These are phyloP conservation scores for Luffa aegyptiaca DNA, from an alignment of 306 rosid genomes.

Conservation along the genomic window DNA sequence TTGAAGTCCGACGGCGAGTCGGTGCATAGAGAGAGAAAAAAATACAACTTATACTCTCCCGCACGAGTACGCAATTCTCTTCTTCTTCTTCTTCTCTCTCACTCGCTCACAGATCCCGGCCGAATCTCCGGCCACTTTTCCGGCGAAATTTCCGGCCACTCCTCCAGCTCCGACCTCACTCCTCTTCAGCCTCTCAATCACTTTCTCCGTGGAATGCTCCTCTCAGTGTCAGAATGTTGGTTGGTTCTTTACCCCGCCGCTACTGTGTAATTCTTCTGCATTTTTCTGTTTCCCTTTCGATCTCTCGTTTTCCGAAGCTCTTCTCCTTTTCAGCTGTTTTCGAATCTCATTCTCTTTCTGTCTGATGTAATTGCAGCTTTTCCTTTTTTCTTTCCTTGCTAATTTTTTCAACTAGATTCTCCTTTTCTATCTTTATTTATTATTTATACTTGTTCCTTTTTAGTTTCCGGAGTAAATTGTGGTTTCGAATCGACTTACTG, in stretches of 20 bases:
- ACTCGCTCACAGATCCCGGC: background rate
- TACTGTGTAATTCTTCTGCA: conserved; percentile 8
- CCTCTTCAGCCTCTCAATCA: background rate
- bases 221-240: conserved; percentile 11
- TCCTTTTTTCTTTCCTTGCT: background rate
- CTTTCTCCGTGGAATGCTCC: background rate
- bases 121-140: background rate
- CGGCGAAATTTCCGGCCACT: background rate
- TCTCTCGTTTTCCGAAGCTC: conserved; percentile 16
- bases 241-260: conserved; percentile 9
- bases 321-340: conserved; percentile 18
- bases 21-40: conserved; percentile 20
- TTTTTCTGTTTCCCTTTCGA: conserved; percentile 13
- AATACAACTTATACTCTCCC: background rate
- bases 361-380: conserved; percentile 20
- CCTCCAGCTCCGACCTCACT: background rate
- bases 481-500: background rate
- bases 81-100: background rate
- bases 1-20: conserved; percentile 40
- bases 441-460: background rate
- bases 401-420: conserved; percentile 11
- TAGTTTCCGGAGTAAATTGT: background rate
- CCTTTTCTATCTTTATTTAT: conserved; percentile 8
- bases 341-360: conserved; percentile 22
- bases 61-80: background rate